Evolutionary conservation across 2,329 filamentous ascomycete genomes (phyloP).

Genomic region (Polytolypa hystricis): DNA sequence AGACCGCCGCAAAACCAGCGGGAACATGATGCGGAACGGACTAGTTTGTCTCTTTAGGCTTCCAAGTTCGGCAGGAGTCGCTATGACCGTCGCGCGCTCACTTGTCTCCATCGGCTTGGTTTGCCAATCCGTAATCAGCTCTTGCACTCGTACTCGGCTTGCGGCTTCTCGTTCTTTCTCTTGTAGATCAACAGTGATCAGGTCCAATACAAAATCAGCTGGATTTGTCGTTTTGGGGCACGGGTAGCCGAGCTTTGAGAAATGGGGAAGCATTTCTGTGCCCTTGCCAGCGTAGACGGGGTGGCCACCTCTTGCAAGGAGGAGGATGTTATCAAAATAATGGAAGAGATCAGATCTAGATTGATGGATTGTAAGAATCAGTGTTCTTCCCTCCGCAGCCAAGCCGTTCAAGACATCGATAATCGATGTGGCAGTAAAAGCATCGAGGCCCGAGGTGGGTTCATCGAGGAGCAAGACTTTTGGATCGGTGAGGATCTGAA

Average conservation of each 20-base stretch:
- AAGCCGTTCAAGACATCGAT: conserved; percentile 61
- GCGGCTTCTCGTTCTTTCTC: conserved; percentile 50
- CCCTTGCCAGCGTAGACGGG: conserved; percentile 58
- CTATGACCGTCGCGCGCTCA: conserved; percentile 35
- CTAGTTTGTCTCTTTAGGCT: conserved; percentile 54
- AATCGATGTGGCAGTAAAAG: conserved; percentile 67
- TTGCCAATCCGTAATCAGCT: conserved; percentile 51
- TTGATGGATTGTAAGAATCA: conserved; percentile 70
- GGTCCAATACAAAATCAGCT: conserved; percentile 65
- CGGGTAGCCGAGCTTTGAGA: conserved; percentile 47
- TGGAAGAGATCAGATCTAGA: conserved; percentile 61
- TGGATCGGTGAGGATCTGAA: conserved; percentile 66
- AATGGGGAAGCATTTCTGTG: conserved; percentile 54
- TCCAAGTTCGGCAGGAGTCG: conserved; percentile 61
- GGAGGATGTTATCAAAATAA: conserved; percentile 59
- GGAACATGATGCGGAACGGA: conserved; percentile 51
- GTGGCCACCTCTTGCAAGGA: conserved; percentile 58
- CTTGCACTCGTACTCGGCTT: conserved; percentile 51
- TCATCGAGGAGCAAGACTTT: conserved; percentile 64
- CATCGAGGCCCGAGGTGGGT: conserved; percentile 64
- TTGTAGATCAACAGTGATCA: conserved; percentile 66
- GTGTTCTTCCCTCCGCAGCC: conserved; percentile 60
- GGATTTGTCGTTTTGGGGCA: conserved; percentile 64
- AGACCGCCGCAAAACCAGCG: conserved; percentile 56
- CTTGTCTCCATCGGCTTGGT: conserved; percentile 13